Evolutionary conservation across 192 early-diverging fungal species (phyloP).

Genomic region (Gigaspora rosea): DNA sequence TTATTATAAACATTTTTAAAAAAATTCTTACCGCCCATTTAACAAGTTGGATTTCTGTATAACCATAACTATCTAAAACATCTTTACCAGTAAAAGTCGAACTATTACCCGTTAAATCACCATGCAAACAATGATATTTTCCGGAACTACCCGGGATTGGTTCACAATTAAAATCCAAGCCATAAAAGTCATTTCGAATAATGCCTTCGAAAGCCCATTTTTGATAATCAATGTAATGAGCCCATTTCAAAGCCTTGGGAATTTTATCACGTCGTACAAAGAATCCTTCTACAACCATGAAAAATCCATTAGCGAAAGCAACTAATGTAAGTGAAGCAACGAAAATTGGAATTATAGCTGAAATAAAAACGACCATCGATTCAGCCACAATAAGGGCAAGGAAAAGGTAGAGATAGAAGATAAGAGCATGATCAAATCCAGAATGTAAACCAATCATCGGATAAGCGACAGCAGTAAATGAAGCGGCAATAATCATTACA

Average conservation of each 20-base stretch:
- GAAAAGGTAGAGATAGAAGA: neutral
- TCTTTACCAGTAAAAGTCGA: slow-evolving; percentile 3
- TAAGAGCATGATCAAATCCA: neutral
- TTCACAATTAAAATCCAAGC: slow-evolving; percentile 6
- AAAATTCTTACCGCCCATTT: slow-evolving; percentile 11
- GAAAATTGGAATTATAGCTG: slow-evolving; percentile 13
- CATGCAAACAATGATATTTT: too few relatives aligned
- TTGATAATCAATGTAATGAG: slow-evolving; percentile 25
- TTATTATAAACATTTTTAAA: too few relatives aligned
- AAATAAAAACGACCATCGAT: slow-evolving; percentile 23
- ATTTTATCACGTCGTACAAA: neutral
- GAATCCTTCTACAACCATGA: slow-evolving; percentile 16
- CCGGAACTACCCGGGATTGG: neutral
- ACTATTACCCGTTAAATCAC: too few relatives aligned
- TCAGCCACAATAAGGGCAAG: slow-evolving; percentile 14
- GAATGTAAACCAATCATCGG: slow-evolving; percentile 18
- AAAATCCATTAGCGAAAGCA: slow-evolving; percentile 26
- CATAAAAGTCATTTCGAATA: neutral
- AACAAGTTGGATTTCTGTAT: neutral
- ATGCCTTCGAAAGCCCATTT: slow-evolving; percentile 25
- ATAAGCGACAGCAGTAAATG: slow-evolving; percentile 12
- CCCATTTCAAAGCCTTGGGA: neutral
- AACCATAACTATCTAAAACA: slow-evolving; percentile 6
- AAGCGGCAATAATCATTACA: neutral
- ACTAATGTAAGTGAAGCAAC: slow-evolving; percentile 11